Evolutionary conservation across 2,329 filamentous ascomycete genomes (phyloP).

Genomic region (Botrytis byssoidea): DNA sequence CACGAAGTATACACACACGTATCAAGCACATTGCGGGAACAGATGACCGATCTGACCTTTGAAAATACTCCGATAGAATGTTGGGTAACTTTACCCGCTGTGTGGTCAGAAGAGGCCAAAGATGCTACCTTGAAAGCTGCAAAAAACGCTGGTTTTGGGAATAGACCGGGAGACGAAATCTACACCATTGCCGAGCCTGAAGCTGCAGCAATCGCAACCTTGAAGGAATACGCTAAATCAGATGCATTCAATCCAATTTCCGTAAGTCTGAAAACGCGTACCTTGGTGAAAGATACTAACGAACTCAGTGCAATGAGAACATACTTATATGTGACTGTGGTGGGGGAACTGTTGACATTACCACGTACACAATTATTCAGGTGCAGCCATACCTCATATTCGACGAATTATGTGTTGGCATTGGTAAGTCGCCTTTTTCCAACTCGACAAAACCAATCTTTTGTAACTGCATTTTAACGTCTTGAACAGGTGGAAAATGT

Average conservation of each 20-base stretch:
- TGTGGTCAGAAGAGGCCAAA: conserved; percentile 34
- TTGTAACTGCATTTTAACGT: too few species aligned
- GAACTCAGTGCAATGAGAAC: conserved; percentile 24
- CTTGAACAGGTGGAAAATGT: conserved; percentile 31
- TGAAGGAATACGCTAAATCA: conserved; percentile 23
- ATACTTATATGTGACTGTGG: conserved; percentile 34
- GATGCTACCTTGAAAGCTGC: conserved; percentile 31
- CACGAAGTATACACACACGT: conserved; percentile 26
- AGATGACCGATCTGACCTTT: conserved; percentile 24
- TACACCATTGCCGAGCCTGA: conserved; percentile 35
- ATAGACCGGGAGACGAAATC: conserved; percentile 24
- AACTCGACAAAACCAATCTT: too few species aligned
- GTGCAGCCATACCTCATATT: conserved; percentile 26
- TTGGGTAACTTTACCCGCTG: conserved; percentile 34
- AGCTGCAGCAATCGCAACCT: conserved; percentile 31
- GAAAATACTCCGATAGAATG: conserved; percentile 29
- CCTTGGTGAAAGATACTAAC: not conserved
- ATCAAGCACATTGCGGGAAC: conserved; percentile 14
- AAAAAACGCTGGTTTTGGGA: conserved; percentile 29
- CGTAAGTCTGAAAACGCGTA: too few species aligned
- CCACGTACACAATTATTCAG: conserved; percentile 30
- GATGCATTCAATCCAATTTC: conserved; percentile 22
- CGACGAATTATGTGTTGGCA: conserved; percentile 29
- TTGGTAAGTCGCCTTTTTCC: not conserved
- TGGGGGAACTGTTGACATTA: conserved; percentile 34